Evolutionary conservation across 1,284 basidiomycete species (phyloP), one percentile per base, ranked within the genome.

Genomic region (Trichosporon ovoides): DNA sequence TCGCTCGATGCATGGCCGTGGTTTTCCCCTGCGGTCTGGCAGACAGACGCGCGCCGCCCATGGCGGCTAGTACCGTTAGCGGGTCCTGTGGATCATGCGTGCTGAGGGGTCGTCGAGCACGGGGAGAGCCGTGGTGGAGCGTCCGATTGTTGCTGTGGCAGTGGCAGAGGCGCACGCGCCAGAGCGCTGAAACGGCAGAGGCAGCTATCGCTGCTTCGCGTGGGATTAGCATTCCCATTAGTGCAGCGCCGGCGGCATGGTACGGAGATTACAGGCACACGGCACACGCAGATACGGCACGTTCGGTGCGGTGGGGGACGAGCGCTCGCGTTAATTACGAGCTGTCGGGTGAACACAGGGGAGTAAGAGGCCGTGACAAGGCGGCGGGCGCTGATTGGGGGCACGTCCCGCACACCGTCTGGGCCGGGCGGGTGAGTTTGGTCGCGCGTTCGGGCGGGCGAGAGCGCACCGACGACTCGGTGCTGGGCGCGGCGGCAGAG

Each of bases 1-100:
- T 31, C 5, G 4, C 28, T 31, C 28, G 28, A 31, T 31, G 28
- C 28, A 31, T 31, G 28, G 28, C 28, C 28, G 28, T 31, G 28
- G 28, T 31, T 31, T 31, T 9, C 28, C 28, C 28, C 28, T 31
- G 28, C 5, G 9, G 28, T 31, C 28, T 31, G 4, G 28, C 28
- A 31, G 4, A 31, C 28, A 31, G 28, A 31, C 28, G 9, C 28
- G 28, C 28, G 28, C 28, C 28, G 28, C 43, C 43, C 43, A 48
- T 48, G 43, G 43, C 43, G 43, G 43, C 43, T 48, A 48, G 43
- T 24, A 48, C 43, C 22, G 43, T 48, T 48, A 48, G 43, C 43
- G 43, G 40, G 40, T 24, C 20, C 40, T 3, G 13, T n/a, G 35
- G n/a, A n/a, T n/a, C n/a, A 37, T 37, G 22, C 20, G 40, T 22